Conservation (phyloP, 2,329 filamentous ascomycete genomes). For the Ophidiomyces ophidiicola region DNA sequence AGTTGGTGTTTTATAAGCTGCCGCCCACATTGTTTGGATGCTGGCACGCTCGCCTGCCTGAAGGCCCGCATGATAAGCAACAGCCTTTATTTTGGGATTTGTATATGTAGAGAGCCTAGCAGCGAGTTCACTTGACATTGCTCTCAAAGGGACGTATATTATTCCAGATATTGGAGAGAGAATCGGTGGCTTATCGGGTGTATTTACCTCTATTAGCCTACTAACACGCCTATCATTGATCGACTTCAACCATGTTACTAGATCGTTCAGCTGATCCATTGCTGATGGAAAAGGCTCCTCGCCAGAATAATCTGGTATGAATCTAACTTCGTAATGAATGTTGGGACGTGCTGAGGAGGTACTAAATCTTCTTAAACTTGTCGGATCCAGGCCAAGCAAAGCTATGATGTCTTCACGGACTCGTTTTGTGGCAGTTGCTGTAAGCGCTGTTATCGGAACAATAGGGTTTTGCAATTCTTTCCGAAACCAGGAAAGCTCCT, state of each 20-base stretch:
- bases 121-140: conserved; percentile 32
- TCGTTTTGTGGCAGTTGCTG: conserved; percentile 72
- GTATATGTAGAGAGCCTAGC: conserved; percentile 21
- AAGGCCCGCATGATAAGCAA: conserved; percentile 46
- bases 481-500: conserved; percentile 68
- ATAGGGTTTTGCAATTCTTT: conserved; percentile 58
- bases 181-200: conserved; percentile 18
- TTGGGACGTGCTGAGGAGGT: conserved; percentile 78
- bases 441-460: conserved; percentile 84
- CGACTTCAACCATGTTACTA: conserved; percentile 62
- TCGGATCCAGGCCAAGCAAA: conserved; percentile 55
- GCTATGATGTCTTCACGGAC: conserved; percentile 73
- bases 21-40: conserved; percentile 36
- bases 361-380: conserved; percentile 59
- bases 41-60: conserved; percentile 58
- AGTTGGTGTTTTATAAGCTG: conserved; percentile 12
- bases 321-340: conserved; percentile 80
- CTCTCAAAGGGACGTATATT: conserved; percentile 35
- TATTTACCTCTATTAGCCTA: conserved; percentile 45
- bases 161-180: conserved; percentile 35
- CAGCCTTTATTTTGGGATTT: conserved; percentile 28
- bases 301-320: conserved; percentile 25
- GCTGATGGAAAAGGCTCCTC: conserved; percentile 22
- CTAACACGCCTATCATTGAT: conserved; percentile 58
- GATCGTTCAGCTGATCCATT: conserved; percentile 63